Evolutionary conservation across 192 early-diverging fungal genomes (phyloP).

Genomic region (Phlyctochytrium planicorne): DNA sequence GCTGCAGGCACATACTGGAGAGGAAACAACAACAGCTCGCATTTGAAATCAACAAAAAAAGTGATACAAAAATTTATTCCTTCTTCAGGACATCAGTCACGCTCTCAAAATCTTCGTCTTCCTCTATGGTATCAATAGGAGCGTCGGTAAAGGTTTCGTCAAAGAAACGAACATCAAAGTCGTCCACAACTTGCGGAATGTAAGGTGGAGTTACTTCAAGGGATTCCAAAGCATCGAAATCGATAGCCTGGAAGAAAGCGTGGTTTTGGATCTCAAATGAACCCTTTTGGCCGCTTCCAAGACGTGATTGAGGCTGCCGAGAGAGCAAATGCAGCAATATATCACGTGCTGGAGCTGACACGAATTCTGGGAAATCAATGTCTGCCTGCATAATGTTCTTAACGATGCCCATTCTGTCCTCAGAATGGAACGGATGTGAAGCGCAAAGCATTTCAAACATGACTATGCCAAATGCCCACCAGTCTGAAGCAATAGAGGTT

Average conservation of each 20-base stretch:
- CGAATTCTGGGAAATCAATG: slow-evolving; percentile 39
- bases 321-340: slow-evolving; percentile 34
- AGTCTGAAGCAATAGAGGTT: slow-evolving; percentile 48
- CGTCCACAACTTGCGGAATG: slow-evolving; percentile 41
- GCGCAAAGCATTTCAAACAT: slow-evolving; percentile 58
- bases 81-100: not conserved
- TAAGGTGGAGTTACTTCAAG: slow-evolving; percentile 47
- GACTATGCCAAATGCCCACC: slow-evolving; percentile 59
- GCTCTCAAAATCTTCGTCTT: not conserved
- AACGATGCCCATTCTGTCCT: slow-evolving; percentile 40
- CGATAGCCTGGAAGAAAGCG: slow-evolving; percentile 42
- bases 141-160: slow-evolving; percentile 6
- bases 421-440: slow-evolving; percentile 52
- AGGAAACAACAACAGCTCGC: slow-evolving; percentile 12
- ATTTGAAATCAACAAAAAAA: not conserved
- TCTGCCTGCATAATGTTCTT: slow-evolving; percentile 39
- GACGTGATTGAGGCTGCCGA: slow-evolving; percentile 32
- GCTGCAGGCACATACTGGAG: slow-evolving; percentile 1
- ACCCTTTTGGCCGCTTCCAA: slow-evolving; percentile 24
- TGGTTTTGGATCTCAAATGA: slow-evolving; percentile 42
- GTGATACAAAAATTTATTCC: not conserved
- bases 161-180: slow-evolving; percentile 9
- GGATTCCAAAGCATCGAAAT: slow-evolving; percentile 43
- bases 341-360: slow-evolving; percentile 27
- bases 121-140: not conserved